Evolutionary conservation across 768 basidiomycete species (phyloP), one percentile per base, ranked within the genome.

Genomic region (Krasilnikovozyma curviuscula): DNA sequence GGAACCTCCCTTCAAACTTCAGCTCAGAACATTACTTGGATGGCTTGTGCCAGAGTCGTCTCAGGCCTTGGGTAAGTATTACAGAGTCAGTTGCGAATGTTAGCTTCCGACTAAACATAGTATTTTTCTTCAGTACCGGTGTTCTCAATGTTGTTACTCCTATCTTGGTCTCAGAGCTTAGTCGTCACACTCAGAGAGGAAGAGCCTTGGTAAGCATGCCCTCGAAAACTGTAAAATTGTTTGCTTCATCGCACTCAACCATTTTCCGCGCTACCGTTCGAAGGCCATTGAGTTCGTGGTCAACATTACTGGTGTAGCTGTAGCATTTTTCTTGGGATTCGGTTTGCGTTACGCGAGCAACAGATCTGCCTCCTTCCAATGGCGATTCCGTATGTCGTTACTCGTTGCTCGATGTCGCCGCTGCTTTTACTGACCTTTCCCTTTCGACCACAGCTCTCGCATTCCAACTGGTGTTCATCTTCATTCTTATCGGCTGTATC

Each of bases 141-240:
- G 38, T 45, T 23, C 43, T 62, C 14, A 59, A 59, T 40, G 55
- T 53, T 16, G 56, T 62, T 46, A 49, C 59, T 1, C 61, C 61
- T 5, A 55, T 61, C 7, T 58, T 58, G 47, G n/a, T n/a, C n/a
- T n/a, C n/a, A n/a, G n/a, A n/a, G n/a, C n/a, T n/a, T n/a, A n/a
- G n/a, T n/a, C n/a, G n/a, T n/a, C n/a, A n/a, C n/a, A n/a, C n/a
- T n/a, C n/a, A n/a, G n/a, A n/a, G n/a, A n/a, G n/a, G n/a, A n/a
- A n/a, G n/a, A n/a, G n/a, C n/a, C n/a, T n/a, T n/a, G n/a, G n/a
- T n/a, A n/a, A n/a, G n/a, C n/a, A n/a, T n/a, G n/a, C n/a, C n/a
- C n/a, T n/a, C n/a, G n/a, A n/a, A n/a, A n/a, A n/a, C n/a, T n/a
- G n/a, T n/a, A n/a, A n/a, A n/a, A n/a, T n/a, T n/a, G n/a, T n/a